Conservation (phyloP, 805 yeast species). For the Candida hispaniensis region DNA sequence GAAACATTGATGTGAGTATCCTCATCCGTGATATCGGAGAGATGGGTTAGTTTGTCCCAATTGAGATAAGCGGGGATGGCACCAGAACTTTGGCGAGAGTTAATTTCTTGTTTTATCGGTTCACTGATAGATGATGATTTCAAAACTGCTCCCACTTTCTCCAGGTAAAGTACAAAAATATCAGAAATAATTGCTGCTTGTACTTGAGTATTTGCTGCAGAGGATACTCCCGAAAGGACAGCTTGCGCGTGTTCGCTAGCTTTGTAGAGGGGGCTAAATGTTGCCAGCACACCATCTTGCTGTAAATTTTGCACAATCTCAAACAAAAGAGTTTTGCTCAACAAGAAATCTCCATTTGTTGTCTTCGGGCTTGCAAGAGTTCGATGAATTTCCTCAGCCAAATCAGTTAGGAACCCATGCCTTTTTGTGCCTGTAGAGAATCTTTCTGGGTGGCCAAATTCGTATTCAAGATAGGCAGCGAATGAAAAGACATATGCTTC, state of each 20-base stretch:
- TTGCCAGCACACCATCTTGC: slow-evolving; percentile 14
- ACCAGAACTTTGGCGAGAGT: slow-evolving; percentile 6
- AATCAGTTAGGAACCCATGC: slow-evolving; percentile 8
- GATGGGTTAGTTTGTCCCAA: slow-evolving; percentile 14
- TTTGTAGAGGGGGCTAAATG: slow-evolving; percentile 7
- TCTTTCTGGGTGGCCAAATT: slow-evolving; percentile 13
- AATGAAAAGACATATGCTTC: slow-evolving; percentile 22
- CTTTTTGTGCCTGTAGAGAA: slow-evolving; percentile 7
- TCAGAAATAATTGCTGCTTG: slow-evolving; percentile 7
- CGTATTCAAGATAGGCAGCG: slow-evolving; percentile 19
- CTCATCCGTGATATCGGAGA: slow-evolving; percentile 12
- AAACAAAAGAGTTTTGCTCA: slow-evolving; percentile 8
- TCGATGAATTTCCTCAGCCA: slow-evolving; percentile 5
- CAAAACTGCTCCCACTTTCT: slow-evolving; percentile 9
- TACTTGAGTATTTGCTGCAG: slow-evolving; percentile 9
- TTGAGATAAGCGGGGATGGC: slow-evolving; percentile 12
- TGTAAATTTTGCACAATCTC: slow-evolving; percentile 11
- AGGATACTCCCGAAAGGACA: slow-evolving; percentile 6
- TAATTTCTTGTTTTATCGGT: slow-evolving; percentile 6
- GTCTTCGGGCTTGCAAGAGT: slow-evolving; percentile 6
- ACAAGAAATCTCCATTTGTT: slow-evolving; percentile 13
- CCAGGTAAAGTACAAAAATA: slow-evolving; percentile 7
- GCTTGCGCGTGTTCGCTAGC: slow-evolving; percentile 10
- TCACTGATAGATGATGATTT: neutral
- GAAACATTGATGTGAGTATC: slow-evolving; percentile 13